phyloP scores from a whole-genome alignment of 1,139 yeast genomes.

The Pichia sp. region DNA sequence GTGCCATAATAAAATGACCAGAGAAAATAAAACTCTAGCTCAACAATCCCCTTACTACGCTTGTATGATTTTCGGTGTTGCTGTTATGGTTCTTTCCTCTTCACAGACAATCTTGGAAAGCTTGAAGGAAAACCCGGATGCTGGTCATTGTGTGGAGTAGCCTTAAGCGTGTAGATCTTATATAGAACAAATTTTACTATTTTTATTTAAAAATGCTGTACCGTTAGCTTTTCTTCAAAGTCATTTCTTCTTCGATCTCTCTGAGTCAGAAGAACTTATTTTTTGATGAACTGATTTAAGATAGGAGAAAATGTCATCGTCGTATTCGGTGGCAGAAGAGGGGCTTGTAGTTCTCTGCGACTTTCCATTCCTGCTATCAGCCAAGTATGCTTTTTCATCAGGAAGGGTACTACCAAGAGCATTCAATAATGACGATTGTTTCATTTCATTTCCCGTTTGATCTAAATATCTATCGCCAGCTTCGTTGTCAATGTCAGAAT shows the following conservation, averaged over 20 bases:
- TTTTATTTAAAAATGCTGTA: too few relatives aligned
- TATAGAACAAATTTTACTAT: slow-evolving; percentile 4
- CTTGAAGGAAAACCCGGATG: slow-evolving; percentile 37
- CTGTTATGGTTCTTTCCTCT: slow-evolving; percentile 77
- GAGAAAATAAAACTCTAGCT: slow-evolving; percentile 39
- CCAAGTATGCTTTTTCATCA: too few relatives aligned
- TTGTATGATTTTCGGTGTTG: slow-evolving; percentile 67
- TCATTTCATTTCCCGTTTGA: too few relatives aligned
- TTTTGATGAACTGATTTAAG: slow-evolving; percentile 6
- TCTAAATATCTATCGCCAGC: too few relatives aligned
- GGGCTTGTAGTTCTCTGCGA: background rate
- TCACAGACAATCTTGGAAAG: slow-evolving; percentile 61
- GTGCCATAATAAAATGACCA: slow-evolving; percentile 67
- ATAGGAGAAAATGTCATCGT: slow-evolving; percentile 7
- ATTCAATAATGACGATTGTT: too few relatives aligned
- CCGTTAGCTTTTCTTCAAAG: background rate
- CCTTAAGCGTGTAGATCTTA: background rate
- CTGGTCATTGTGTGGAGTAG: slow-evolving; percentile 38
- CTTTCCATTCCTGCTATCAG: background rate
- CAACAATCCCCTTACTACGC: slow-evolving; percentile 53
- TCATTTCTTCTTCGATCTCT: background rate
- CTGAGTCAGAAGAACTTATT: background rate
- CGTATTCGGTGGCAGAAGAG: background rate
- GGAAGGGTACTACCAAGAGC: too few relatives aligned
- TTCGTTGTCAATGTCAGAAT: too few relatives aligned